These are phyloP conservation scores for Penicillium sp. DNA, from an alignment of 2,329 filamentous ascomycete species.

Conservation along the genomic window DNA sequence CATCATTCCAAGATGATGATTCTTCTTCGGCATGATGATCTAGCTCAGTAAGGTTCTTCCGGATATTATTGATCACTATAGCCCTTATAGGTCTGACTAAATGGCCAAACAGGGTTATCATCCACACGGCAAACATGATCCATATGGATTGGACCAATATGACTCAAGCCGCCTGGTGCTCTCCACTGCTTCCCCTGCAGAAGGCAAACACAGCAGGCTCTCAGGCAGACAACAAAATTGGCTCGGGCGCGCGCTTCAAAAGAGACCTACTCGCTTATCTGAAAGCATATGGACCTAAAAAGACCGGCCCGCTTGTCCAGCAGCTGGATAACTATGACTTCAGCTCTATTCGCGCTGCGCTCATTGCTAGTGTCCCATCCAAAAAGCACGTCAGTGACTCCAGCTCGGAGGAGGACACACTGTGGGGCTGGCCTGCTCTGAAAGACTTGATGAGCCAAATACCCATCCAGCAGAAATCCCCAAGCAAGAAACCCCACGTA, in stretches of 20 bases:
- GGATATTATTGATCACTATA: neutral
- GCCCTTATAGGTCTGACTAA: neutral
- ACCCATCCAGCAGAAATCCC: slow-evolving; percentile 37
- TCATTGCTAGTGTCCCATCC: slow-evolving; percentile 77
- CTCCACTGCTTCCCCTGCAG: slow-evolving; percentile 62
- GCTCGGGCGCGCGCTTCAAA: slow-evolving; percentile 71
- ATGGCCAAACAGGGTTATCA: slow-evolving; percentile 55
- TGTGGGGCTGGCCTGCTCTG: slow-evolving; percentile 76
- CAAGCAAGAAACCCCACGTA: slow-evolving; percentile 31
- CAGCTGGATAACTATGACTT: slow-evolving; percentile 67
- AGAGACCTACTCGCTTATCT: slow-evolving; percentile 71
- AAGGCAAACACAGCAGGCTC: slow-evolving; percentile 1
- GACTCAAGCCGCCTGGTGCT: slow-evolving; percentile 79
- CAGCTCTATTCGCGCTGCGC: slow-evolving; percentile 61
- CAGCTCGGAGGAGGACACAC: slow-evolving; percentile 47
- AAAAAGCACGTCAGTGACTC: slow-evolving; percentile 52
- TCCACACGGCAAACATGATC: slow-evolving; percentile 94
- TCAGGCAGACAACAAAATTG: slow-evolving; percentile 37
- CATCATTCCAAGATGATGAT: slow-evolving; percentile 87
- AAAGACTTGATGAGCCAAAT: slow-evolving; percentile 57
- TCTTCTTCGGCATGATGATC: slow-evolving; percentile 72
- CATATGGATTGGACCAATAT: slow-evolving; percentile 80
- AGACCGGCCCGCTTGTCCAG: slow-evolving; percentile 54
- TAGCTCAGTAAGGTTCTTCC: slow-evolving; percentile 54
- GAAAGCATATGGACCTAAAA: slow-evolving; percentile 61